Base-by-base conservation (phyloP, 2,329 filamentous ascomycete species). In the Xylariales sp. region DNA sequence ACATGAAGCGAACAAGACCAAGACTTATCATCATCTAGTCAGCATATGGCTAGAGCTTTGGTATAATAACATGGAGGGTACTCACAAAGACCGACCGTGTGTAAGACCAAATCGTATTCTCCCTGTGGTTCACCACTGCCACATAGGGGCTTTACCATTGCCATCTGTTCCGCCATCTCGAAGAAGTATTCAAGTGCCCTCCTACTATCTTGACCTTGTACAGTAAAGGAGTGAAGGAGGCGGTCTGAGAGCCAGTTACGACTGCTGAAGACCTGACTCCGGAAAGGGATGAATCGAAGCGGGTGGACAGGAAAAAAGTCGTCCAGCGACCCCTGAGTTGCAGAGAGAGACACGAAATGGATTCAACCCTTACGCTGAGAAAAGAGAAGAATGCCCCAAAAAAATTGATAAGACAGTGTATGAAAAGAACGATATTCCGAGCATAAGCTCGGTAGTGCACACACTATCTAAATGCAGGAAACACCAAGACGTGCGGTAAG, bases 41-140 rank as follows among this genome's bases (percentile, higher is more conserved):
- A 41, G 12, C 42, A 51, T 39, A 50, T 27, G 3, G 2, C 8
- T 7, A 32, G 15, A 32, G 14, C 29, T 32, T 8, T 32, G 9
- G 19, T 14, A 25, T 24, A 28, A 19, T 12, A 12, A 8, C 10
- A 19, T 14, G 10, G 7, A 32, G n/a, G n/a, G n/a, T 5, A 61
- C 66, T 63, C 50, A 69, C 66, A 69, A n/a, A 70, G 52, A 29
- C 58, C 67, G 29, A 57, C 53, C 19, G 64, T 61, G 40, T 70
- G 67, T 15, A 70, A 47, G n/a, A 54, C 52, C 24, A 70, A 49
- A 45, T 70, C 66, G 44, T 70, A 70, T 32, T 67, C 65, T 45
- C 64, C 65, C 1, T 38, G 46, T 45, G 61, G 51, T 44, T 54
- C 45, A 14, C 56, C 62, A 38, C 64, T 56, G 15, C 66, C 66